Evolutionary conservation across 2,329 filamentous ascomycete genomes (phyloP).

Genomic region (Penicillium sp.): DNA sequence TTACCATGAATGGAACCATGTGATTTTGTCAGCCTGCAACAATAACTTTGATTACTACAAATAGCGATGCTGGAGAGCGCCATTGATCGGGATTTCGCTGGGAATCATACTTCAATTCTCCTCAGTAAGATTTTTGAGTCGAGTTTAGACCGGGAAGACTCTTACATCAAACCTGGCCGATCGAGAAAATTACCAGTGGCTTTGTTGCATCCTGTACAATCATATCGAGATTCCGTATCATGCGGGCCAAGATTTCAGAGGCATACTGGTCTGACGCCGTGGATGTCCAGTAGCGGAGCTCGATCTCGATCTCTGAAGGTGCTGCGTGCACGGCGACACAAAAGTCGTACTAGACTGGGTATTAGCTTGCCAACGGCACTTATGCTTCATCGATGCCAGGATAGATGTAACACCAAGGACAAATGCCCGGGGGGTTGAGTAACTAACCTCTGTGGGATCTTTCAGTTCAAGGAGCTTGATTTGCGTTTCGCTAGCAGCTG

Average conservation of each 20-base stretch:
- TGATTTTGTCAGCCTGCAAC: neutral
- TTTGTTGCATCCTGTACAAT: neutral
- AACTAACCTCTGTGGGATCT: neutral
- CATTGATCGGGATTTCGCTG: neutral
- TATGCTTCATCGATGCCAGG: neutral
- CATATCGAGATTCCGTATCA: neutral
- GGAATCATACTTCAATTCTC: neutral
- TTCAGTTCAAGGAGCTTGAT: neutral
- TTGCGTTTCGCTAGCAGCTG: neutral
- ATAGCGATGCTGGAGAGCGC: neutral
- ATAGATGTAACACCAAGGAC: neutral
- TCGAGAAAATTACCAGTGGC: neutral
- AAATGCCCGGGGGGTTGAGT: neutral
- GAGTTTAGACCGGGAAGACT: neutral
- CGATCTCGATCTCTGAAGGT: neutral
- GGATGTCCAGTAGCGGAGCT: neutral
- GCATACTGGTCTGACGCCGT: neutral
- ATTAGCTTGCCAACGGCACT: neutral
- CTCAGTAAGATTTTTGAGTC: neutral
- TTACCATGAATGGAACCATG: neutral
- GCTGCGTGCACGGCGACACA: neutral
- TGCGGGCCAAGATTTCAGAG: neutral
- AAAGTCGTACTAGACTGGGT: neutral
- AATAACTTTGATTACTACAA: neutral
- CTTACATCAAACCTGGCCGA: neutral